Base-by-base conservation (phyloP, 768 basidiomycete species). In the Leccinellum albellum region DNA sequence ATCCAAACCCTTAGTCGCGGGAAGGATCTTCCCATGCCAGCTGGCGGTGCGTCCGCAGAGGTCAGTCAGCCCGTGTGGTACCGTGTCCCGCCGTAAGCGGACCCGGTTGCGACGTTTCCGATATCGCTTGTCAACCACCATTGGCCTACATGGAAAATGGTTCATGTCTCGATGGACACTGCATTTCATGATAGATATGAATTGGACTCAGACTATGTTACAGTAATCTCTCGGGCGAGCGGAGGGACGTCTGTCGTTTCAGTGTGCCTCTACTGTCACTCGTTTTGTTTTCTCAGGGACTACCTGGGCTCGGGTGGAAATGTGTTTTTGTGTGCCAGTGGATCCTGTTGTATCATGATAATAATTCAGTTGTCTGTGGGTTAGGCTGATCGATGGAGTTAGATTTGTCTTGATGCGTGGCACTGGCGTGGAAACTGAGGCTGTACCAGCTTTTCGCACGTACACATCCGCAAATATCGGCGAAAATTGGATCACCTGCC, bases 61-160 rank as follows among this genome's bases (percentile, higher is more conserved):
- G 67, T 69, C 67, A 67, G 66, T 67, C 59, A 69, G 62, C 52
- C 35, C 52, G 42, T 23, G n/a, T 37, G 50, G 46, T 7, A 57
- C 56, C 35, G 52, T 56, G 45, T 44, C 35, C 42, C 21, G 45
- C 46, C 42, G 26, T 44, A 53, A 50, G 56, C 64, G 56, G 51
- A 51, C 48, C n/a, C 20, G 40, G 28, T n/a, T 31, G 33, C 33
- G 21, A n/a, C 29, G 37, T 45, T 17, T 23, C 32, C 26, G 54
- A 29, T 23, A 55, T 50, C 56, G 37, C 56, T 23, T 60, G 56
- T 37, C 53, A 54, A 54, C 33, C 42, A 7, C 17, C 46, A n/a
- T 33, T 14, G 49, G 52, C 44, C 14, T 50, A 31, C 52, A 52
- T 62, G 54, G 58, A 61, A 54, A 21, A 13, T 17, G n/a, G 29